Percentiles rank a stretch among this genome's conserved stretches.
These are phyloP conservation scores for Mercurialis annua DNA, from an alignment of 345 rosid genomes.

Conservation along the genomic window DNA sequence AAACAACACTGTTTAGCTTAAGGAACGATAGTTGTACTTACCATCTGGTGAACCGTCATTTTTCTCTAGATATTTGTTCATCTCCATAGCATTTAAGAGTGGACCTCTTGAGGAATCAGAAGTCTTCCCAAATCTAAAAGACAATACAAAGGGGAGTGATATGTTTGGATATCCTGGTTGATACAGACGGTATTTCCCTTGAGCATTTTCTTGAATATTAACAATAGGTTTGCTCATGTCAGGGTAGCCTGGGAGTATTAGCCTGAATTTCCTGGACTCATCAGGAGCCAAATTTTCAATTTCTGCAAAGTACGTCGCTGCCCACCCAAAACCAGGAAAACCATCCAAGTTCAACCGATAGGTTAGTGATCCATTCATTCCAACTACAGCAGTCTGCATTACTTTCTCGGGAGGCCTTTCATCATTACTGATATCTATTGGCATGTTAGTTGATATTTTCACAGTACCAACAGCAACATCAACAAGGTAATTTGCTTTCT, in stretches of 20 bases:
- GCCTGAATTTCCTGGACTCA: slow-evolving; percentile 86
- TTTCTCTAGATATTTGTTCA: slow-evolving; percentile 61
- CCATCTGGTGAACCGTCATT: slow-evolving; percentile 80
- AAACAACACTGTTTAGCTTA: not conserved
- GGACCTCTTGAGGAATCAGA: slow-evolving; percentile 90
- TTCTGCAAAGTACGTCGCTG: slow-evolving; percentile 79
- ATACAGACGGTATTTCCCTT: slow-evolving; percentile 64
- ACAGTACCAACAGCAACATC: slow-evolving; percentile 91
- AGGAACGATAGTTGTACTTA: slow-evolving; percentile 32
- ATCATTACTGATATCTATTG: slow-evolving; percentile 40
- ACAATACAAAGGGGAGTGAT: slow-evolving; percentile 76
- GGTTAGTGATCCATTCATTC: slow-evolving; percentile 81
- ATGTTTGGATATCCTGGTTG: slow-evolving; percentile 83
- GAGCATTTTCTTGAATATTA: slow-evolving; percentile 89
- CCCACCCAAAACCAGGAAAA: slow-evolving; percentile 94
- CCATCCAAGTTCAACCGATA: slow-evolving; percentile 90
- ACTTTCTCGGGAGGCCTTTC: slow-evolving; percentile 86
- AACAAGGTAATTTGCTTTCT: slow-evolving; percentile 84
- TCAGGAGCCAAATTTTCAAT: slow-evolving; percentile 66
- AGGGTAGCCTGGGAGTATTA: slow-evolving; percentile 67
- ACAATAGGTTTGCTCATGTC: slow-evolving; percentile 73
- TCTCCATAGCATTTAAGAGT: slow-evolving; percentile 93
- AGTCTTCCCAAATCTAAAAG: slow-evolving; percentile 72
- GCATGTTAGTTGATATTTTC: slow-evolving; percentile 59
- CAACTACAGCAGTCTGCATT: slow-evolving; percentile 99